These are phyloP conservation scores for Dactylellina sp. DNA, from an alignment of 2,329 filamentous ascomycete genomes.

Conservation along the genomic window DNA sequence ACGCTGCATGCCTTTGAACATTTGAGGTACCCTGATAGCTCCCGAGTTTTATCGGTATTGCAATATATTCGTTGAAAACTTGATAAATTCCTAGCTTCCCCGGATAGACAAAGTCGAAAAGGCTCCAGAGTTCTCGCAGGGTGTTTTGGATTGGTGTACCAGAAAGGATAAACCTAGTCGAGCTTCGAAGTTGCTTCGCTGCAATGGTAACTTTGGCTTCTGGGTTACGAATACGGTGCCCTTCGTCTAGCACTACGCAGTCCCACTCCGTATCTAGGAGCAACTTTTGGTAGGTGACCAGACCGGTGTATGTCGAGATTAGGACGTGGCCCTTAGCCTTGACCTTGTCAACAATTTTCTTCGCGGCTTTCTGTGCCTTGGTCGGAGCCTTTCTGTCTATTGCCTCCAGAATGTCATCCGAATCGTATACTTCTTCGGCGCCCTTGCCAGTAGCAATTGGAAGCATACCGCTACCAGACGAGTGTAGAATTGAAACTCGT, in stretches of 20 bases:
- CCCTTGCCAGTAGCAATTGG: conserved; percentile 73
- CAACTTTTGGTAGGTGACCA: conserved; percentile 90
- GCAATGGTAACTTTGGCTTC: conserved; percentile 94
- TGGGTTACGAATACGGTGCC: conserved; percentile 97
- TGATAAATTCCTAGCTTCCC: conserved; percentile 94
- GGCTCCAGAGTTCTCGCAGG: conserved; percentile 90
- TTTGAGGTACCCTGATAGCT: conserved; percentile 97
- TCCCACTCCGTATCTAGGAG: conserved; percentile 88
- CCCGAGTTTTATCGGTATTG: conserved; percentile 90
- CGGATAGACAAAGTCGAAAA: conserved; percentile 97
- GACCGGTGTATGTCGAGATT: conserved; percentile 92
- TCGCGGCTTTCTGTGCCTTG: conserved; percentile 76
- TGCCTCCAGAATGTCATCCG: conserved; percentile 69
- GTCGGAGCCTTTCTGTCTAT: conserved; percentile 65
- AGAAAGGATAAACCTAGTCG: conserved; percentile 90
- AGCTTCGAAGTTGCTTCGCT: conserved; percentile 89
- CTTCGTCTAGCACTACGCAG: conserved; percentile 94
- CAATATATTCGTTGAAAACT: conserved; percentile 89
- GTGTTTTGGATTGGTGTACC: conserved; percentile 99
- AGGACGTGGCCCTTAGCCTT: conserved; percentile 76
- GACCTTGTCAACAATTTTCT: conserved; percentile 83
- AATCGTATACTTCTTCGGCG: conserved; percentile 65
- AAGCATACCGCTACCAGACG: conserved; percentile 95
- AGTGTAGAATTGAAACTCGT: conserved; percentile 92
- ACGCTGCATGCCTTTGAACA: conserved; percentile 90